A percentile compares a stretch with the other conserved stretches of the same genome.
Evolutionary conservation across 2,329 filamentous ascomycete species (phyloP).

Genomic region (Cladobotryum mycophilum): DNA sequence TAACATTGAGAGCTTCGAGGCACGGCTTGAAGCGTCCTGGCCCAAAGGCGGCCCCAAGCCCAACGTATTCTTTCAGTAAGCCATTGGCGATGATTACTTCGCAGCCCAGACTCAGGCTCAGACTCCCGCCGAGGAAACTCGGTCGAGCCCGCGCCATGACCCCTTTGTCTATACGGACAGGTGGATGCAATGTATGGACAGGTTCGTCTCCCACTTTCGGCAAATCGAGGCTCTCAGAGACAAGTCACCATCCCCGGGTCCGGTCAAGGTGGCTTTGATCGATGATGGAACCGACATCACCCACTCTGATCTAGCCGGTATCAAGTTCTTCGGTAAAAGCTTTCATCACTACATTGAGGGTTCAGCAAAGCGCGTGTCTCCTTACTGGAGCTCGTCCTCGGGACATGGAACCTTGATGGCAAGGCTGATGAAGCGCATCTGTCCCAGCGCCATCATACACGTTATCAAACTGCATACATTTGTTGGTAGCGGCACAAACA

Average conservation of each 20-base stretch:
- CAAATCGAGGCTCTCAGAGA: not conserved
- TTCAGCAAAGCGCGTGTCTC: not conserved
- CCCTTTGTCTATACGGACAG: not conserved
- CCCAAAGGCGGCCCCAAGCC: too few species aligned
- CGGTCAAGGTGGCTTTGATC: constrained; percentile 1
- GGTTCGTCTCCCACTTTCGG: not conserved
- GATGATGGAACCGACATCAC: constrained; percentile 3
- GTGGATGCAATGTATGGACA: constrained; percentile 5
- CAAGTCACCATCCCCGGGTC: not conserved
- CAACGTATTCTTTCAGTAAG: too few species aligned
- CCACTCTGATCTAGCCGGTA: not conserved
- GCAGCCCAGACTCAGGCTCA: too few species aligned
- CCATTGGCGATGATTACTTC: too few species aligned
- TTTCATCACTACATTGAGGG: constrained; percentile 1
- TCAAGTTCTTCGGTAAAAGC: not conserved
- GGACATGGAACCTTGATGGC: constrained; percentile 1
- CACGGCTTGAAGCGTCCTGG: too few species aligned
- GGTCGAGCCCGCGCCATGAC: not conserved
- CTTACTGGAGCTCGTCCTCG: constrained; percentile 1
- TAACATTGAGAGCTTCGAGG: too few species aligned
- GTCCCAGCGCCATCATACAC: constrained; percentile 1
- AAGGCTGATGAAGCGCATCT: constrained; percentile 1
- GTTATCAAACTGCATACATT: constrained; percentile 1
- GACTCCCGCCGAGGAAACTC: not conserved
- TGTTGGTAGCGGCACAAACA: not conserved